A percentile compares a stretch with the other conserved stretches of the same genome.
These are phyloP conservation scores for Acrocalymma vagum DNA, from an alignment of 2,329 filamentous ascomycete species.

Conservation along the genomic window DNA sequence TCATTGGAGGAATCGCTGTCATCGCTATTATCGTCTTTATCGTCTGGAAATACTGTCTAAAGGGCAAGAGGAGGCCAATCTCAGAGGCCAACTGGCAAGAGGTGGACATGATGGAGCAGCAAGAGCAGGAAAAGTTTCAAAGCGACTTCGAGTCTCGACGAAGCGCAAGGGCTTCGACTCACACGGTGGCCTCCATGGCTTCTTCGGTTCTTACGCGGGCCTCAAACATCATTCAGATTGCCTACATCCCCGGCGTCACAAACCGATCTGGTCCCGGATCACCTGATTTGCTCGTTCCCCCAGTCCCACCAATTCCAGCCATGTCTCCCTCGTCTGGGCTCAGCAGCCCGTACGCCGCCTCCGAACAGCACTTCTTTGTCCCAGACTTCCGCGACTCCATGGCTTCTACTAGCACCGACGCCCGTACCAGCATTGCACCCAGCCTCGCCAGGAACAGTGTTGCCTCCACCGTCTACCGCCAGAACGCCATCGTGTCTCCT, in stretches of 20 bases:
- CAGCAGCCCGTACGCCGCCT: slow-evolving; percentile 64
- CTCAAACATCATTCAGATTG: slow-evolving; percentile 99
- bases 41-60: slow-evolving; percentile 88
- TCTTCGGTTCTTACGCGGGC: slow-evolving; percentile 95
- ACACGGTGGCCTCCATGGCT: slow-evolving; percentile 90
- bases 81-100: slow-evolving; percentile 66
- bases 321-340: slow-evolving; percentile 64
- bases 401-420: slow-evolving; percentile 77
- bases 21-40: slow-evolving; percentile 80
- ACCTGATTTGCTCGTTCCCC: slow-evolving; percentile 82
- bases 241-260: slow-evolving; percentile 96
- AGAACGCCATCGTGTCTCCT: slow-evolving; percentile 83
- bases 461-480: slow-evolving; percentile 92
- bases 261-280: slow-evolving; percentile 89
- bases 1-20: slow-evolving; percentile 81
- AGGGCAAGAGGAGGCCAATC: slow-evolving; percentile 73
- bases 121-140: slow-evolving; percentile 65
- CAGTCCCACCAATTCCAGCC: slow-evolving; percentile 87
- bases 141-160: slow-evolving; percentile 64
- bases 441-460: slow-evolving; percentile 66
- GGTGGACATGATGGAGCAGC: slow-evolving; percentile 62
- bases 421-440: slow-evolving; percentile 58
- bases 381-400: slow-evolving; percentile 92
- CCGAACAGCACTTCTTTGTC: slow-evolving; percentile 90
- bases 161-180: slow-evolving; percentile 76